Evolutionary conservation across 331 rosid species (phyloP).

Genomic region (Dryas integrifolia): DNA sequence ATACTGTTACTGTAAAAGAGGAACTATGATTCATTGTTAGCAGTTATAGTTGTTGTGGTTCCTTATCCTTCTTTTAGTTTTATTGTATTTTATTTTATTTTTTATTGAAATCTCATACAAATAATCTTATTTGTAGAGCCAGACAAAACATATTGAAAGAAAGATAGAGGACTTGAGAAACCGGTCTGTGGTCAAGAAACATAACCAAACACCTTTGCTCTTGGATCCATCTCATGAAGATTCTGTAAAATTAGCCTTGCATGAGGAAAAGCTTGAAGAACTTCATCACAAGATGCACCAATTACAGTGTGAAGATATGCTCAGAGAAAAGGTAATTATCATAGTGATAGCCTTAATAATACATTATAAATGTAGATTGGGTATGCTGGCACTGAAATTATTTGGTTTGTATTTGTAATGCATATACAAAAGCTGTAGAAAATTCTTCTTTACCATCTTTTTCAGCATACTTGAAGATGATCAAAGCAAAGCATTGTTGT

Average conservation of each 20-base stretch:
- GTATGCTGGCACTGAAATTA: not conserved
- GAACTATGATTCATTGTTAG: not conserved
- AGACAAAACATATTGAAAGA: slow-evolving; percentile 51
- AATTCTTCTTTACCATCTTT: not conserved
- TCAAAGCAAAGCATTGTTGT: no score
- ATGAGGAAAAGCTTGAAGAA: slow-evolving; percentile 67
- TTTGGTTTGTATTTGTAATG: not conserved
- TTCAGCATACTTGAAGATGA: not conserved
- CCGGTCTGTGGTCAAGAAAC: slow-evolving; percentile 30
- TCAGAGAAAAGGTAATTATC: slow-evolving; percentile 54
- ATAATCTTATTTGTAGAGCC: slow-evolving; percentile 49
- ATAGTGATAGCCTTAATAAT: not conserved
- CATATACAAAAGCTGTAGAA: not conserved
- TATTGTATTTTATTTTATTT: not conserved
- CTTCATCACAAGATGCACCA: slow-evolving; percentile 61
- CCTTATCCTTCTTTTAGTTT: not conserved
- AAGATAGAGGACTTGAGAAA: slow-evolving; percentile 50
- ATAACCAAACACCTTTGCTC: slow-evolving; percentile 41
- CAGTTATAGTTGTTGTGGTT: not conserved
- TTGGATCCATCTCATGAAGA: slow-evolving; percentile 37
- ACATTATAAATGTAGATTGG: not conserved
- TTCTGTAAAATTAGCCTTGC: slow-evolving; percentile 40
- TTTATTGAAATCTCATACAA: slow-evolving; percentile 32
- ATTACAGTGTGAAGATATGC: slow-evolving; percentile 58
- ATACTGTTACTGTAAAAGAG: not conserved